These are phyloP conservation scores for Yamadazyma trypodendri DNA, from an alignment of 1,139 yeast species.

Conservation along the genomic window DNA sequence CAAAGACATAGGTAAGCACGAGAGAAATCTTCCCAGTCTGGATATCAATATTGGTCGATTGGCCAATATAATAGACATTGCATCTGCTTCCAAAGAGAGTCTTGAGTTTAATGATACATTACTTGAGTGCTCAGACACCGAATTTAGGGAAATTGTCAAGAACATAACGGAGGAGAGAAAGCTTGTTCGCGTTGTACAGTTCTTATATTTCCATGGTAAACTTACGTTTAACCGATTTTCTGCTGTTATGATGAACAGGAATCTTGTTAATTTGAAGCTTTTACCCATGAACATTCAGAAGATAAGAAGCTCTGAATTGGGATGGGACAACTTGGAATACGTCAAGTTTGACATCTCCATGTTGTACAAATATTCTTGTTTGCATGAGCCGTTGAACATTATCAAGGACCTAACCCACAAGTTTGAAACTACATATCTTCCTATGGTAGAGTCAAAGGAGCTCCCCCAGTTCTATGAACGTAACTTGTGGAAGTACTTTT, in stretches of 20 bases:
- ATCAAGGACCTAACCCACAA: constrained; percentile 30
- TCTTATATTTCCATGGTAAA: constrained; percentile 27
- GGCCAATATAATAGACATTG: constrained; percentile 16
- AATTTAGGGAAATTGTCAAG: constrained; percentile 22
- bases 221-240: constrained; percentile 26
- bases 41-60: constrained; percentile 18
- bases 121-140: constrained; percentile 10
- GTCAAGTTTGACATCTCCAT: constrained; percentile 30
- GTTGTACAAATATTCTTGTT: constrained; percentile 35
- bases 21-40: background rate
- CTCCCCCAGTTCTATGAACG: constrained; percentile 42
- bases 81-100: constrained; percentile 17
- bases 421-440: constrained; percentile 25
- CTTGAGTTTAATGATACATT: constrained; percentile 18
- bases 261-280: constrained; percentile 21
- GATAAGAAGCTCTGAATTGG: constrained; percentile 5
- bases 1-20: constrained; percentile 4
- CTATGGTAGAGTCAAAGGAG: constrained; percentile 23
- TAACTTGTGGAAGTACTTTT: constrained; percentile 42
- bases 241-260: constrained; percentile 29
- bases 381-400: constrained; percentile 31
- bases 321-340: constrained; percentile 15
- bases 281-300: constrained; percentile 24
- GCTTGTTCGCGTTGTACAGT: constrained; percentile 27
- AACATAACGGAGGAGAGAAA: constrained; percentile 24